phyloP scores from a whole-genome alignment of 495 filamentous ascomycete genomes.

The Mycothermus thermophilus region DNA sequence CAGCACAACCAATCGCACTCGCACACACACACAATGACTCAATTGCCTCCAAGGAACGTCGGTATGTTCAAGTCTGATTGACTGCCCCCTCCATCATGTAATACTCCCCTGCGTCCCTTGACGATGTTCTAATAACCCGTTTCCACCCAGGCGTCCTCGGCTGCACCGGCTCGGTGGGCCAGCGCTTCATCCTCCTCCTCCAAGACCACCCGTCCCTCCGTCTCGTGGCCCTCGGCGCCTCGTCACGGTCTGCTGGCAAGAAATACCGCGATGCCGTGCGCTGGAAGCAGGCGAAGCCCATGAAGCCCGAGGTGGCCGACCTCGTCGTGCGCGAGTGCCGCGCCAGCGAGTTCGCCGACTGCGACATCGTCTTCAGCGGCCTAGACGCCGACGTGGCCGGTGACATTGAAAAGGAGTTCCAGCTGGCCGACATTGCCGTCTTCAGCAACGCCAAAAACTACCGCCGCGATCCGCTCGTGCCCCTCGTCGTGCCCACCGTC shows the following conservation, averaged over 20 bases:
- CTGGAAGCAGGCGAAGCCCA: slow-evolving; percentile 71
- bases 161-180: slow-evolving; percentile 70
- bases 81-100: background rate
- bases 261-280: slow-evolving; percentile 68
- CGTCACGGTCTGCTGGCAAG: slow-evolving; percentile 64
- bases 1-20: no score
- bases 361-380: slow-evolving; percentile 83
- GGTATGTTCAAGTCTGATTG: slow-evolving; percentile 22
- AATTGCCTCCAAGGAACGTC: slow-evolving; percentile 39
- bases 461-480: slow-evolving; percentile 68
- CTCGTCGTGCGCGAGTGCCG: slow-evolving; percentile 64
- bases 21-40: slow-evolving; percentile 22
- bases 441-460: slow-evolving; percentile 90
- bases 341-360: slow-evolving; percentile 60
- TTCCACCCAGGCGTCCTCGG: slow-evolving; percentile 45
- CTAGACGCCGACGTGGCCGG: slow-evolving; percentile 73
- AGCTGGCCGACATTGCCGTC: slow-evolving; percentile 61
- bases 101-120: no score
- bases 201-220: slow-evolving; percentile 63
- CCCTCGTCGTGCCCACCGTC: slow-evolving; percentile 72
- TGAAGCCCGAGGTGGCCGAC: slow-evolving; percentile 51
- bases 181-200: slow-evolving; percentile 73
- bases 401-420: slow-evolving; percentile 68
- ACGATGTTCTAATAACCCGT: no score
- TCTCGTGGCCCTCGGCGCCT: slow-evolving; percentile 67